These are phyloP conservation scores for Isochrysis galbana DNA, from an alignment of 78 protist genomes.

Conservation along the genomic window DNA sequence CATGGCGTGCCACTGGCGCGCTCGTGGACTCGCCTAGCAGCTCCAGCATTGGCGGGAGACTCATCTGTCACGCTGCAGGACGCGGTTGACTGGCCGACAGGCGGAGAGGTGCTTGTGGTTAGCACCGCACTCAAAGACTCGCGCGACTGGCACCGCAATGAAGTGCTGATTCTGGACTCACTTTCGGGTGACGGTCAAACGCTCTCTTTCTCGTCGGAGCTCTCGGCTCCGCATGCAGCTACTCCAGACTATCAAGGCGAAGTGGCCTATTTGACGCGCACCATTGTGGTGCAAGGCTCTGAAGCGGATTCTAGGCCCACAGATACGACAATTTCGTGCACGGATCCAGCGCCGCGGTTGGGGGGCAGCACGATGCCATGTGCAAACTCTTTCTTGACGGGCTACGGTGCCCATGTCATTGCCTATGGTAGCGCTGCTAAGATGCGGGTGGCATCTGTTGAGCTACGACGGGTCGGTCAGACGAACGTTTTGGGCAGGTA, in stretches of 20 bases:
- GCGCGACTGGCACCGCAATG: neutral
- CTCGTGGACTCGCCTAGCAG: neutral
- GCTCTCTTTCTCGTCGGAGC: neutral
- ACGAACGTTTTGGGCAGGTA: neutral
- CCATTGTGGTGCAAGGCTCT: slow-evolving; percentile 54
- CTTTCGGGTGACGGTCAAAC: neutral
- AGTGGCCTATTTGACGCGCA: slow-evolving; percentile 63
- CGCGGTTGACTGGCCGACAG: neutral
- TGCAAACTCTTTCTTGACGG: neutral
- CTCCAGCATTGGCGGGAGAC: neutral
- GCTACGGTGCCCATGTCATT: slow-evolving; percentile 38
- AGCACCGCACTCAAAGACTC: neutral
- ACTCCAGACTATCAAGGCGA: slow-evolving; percentile 74
- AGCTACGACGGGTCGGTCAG: neutral
- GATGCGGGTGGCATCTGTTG: neutral
- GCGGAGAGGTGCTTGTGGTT: neutral
- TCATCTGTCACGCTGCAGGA: neutral
- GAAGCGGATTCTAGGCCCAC: slow-evolving; percentile 30
- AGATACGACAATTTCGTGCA: neutral
- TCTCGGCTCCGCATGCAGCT: slow-evolving; percentile 50
- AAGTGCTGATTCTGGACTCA: neutral
- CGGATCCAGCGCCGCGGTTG: neutral
- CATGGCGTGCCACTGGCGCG: neutral
- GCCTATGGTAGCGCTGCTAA: neutral
- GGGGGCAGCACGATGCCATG: neutral